Base-by-base conservation (phyloP, 805 yeast species). In the Lipomyces chichibuensis region DNA sequence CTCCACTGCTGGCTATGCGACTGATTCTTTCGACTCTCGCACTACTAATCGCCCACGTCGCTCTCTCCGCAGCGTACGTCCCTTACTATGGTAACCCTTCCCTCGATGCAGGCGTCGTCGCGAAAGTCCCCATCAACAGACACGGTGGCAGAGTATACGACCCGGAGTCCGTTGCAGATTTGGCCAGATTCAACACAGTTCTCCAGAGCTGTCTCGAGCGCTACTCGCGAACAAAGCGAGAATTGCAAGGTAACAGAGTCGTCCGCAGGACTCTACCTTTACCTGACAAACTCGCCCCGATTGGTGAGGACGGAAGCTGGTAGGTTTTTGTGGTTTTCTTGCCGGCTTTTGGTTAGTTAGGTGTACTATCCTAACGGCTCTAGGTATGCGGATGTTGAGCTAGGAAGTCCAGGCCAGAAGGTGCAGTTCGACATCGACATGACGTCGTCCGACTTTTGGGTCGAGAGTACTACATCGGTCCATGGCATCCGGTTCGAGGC, bases 391-490 rank as follows among this genome's bases (percentile, higher is more conserved):
- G 60, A 59, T 33, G 57, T 65, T 25, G 27, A 52, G 25, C 67
- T 68, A 23, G 71, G 71, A 33, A 35, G 39, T 13, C 71, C 71
- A 25, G 60, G 64, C 11, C 71, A 68, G 67, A 43, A 37, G 33
- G 54, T 68, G 51, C 27, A 57, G 29, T 65, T 68, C 54, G 71
- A 68, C 59, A 32, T 68, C 59, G 71, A 68, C 57, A 68, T 68
- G 71, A 65, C 71, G 39, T 68, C 71, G 23, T 43, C 71, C 23
- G 71, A 68, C 54, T 65, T 64, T 25, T 68, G 71, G 71, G 67
- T 68, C 52, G 71, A 68, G 59, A 52, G 65, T 6, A 68, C 71
- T 2, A 68, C 71, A 6, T 66, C 70, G 35, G 55, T 68, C 29
- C 60, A 59, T n/a, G 71, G 71, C 53, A 65, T 65, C 17, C 63